Base-by-base conservation (phyloP, 2,329 filamentous ascomycete species). In the Beauveria australis region DNA sequence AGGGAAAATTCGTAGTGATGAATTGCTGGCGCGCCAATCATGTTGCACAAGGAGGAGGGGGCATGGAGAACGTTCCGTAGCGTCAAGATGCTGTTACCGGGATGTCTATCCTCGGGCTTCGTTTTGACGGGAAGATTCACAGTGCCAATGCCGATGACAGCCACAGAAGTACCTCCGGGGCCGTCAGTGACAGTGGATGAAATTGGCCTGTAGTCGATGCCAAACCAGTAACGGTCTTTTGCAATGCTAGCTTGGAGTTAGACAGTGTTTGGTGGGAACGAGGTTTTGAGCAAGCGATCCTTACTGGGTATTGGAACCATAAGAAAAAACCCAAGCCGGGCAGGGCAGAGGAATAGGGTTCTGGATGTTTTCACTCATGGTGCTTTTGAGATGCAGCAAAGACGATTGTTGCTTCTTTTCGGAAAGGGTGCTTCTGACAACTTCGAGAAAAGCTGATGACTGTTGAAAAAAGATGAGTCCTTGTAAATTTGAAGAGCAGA, bases 31-130 rank as follows among this genome's bases (percentile, higher is more conserved):
- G 9, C 10, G 18, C 61, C 61, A 43, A 62, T 33, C 12, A 62
- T 49, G 37, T 62, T 62, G 40, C 61, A 62, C 12, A 60, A 1
- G 30, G 18, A n/a, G 14, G 14, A 3, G 8, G 61, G 61, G 37
- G 30, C 26, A 30, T 62, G 61, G 3, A 62, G 46, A 24, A 57
- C 61, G 40, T 62, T 60, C 37, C 22, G 49, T 6, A 62, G 52
- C 37, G 30, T 53, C 8, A 62, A 1, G n/a, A 18, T 41, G 26
- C 24, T 16, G 19, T 44, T 24, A 3, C n/a, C 30, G 19, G 10
- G 41, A 33, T 41, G 14, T n/a, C 4, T 28, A 5, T n/a, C 14
- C 0, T 43, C 19, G 12, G 52, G 52, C 1, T 14, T 24, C 10
- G n/a, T 14, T 19, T 53, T 53, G 52, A 53, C 37, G 22, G 37